Conservation (phyloP, 306 rosid genomes). For the Vachellia pachyceras region DNA sequence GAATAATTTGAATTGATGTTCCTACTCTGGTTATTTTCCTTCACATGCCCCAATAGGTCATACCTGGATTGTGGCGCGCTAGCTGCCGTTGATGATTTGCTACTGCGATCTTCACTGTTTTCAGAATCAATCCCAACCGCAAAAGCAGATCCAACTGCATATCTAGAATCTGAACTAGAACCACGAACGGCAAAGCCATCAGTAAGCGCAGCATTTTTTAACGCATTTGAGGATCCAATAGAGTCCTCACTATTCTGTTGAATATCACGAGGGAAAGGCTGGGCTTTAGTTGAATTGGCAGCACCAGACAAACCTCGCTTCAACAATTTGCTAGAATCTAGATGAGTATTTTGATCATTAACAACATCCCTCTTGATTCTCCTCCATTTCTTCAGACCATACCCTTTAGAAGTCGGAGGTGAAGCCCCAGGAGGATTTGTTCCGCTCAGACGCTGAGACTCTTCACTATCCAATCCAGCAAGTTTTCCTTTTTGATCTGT, state of each 20-base stretch:
- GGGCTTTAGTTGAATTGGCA: slow-evolving; percentile 50
- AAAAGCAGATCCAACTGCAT: slow-evolving; percentile 68
- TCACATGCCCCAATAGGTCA: slow-evolving; percentile 33
- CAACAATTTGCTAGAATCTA: slow-evolving; percentile 60
- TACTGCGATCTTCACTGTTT: slow-evolving; percentile 81
- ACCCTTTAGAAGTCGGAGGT: slow-evolving; percentile 39
- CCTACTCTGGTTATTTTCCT: slow-evolving; percentile 51
- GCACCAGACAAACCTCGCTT: slow-evolving; percentile 68
- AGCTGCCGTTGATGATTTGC: slow-evolving; percentile 92
- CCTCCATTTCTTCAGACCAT: slow-evolving; percentile 68
- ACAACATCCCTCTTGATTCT: slow-evolving; percentile 52
- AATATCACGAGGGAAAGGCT: slow-evolving; percentile 42
- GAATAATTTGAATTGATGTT: slow-evolving; percentile 48
- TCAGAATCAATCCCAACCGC: slow-evolving; percentile 83
- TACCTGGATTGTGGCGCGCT: slow-evolving; percentile 66
- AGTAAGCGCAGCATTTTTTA: slow-evolving; percentile 54
- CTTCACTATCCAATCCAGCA: slow-evolving; percentile 24
- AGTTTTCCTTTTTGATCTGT: slow-evolving; percentile 24
- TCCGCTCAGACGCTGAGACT: slow-evolving; percentile 34
- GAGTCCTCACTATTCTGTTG: slow-evolving; percentile 56
- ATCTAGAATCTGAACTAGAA: slow-evolving; percentile 69
- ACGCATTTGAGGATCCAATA: slow-evolving; percentile 52
- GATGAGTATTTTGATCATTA: slow-evolving; percentile 51
- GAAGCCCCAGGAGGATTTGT: slow-evolving; percentile 17
- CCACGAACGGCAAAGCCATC: slow-evolving; percentile 54